Conservation (phyloP, 176 grass and related monocot genomes). For the Oryza brachyantha region DNA sequence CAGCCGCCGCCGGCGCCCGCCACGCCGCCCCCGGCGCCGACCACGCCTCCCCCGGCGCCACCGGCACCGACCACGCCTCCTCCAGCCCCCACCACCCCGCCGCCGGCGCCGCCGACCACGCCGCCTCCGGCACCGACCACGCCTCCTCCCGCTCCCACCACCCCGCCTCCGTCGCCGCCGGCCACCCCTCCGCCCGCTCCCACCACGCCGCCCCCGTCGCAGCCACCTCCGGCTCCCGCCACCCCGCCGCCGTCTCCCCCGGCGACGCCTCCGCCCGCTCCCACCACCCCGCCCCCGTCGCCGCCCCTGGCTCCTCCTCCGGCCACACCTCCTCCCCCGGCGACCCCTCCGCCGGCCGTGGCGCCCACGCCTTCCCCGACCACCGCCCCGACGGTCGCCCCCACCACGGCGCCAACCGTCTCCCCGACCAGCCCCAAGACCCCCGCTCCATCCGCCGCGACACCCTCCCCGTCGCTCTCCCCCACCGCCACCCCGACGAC, state of each 20-base stretch:
- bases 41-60: constrained; percentile 37
- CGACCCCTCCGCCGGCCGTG: constrained; percentile 29
- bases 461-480: constrained; percentile 21
- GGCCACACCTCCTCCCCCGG: constrained; percentile 35
- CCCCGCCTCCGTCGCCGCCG: constrained; percentile 10
- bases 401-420: constrained; percentile 12
- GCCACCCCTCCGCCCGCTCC: constrained; percentile 20
- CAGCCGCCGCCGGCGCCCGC: constrained; percentile 30
- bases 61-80: constrained; percentile 32
- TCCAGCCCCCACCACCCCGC: constrained; percentile 14
- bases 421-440: constrained; percentile 47
- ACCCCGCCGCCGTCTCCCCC: constrained; percentile 38
- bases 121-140: constrained; percentile 24
- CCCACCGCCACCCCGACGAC: constrained; percentile 17
- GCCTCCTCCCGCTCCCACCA: constrained; percentile 17
- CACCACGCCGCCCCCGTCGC: constrained; percentile 33
- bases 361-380: constrained; percentile 20
- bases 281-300: constrained; percentile 36
- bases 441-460: neutral
- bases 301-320: constrained; percentile 44
- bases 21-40: constrained; percentile 34
- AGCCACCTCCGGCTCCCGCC: constrained; percentile 36
- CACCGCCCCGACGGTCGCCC: constrained; percentile 31
- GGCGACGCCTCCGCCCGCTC: constrained; percentile 31
- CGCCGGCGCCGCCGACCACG: constrained; percentile 6